Percentiles rank a stretch among this genome's conserved stretches.
Evolutionary conservation across 495 filamentous ascomycete genomes (phyloP).

Genomic region (Daldinia vernicosa): DNA sequence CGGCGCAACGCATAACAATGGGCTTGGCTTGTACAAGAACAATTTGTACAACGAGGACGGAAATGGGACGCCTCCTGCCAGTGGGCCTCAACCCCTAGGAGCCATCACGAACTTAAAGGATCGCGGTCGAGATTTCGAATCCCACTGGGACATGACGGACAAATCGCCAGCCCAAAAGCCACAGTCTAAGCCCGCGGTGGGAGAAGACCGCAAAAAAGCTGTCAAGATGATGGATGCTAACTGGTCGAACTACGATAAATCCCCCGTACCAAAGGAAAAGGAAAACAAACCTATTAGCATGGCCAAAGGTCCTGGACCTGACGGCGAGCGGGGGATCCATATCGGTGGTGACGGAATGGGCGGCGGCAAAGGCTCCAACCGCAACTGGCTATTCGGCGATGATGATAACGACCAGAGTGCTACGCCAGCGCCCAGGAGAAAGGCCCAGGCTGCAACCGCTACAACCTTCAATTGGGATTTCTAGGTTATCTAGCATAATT

Average conservation of each 20-base stretch:
- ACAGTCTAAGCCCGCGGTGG: constrained; percentile 43
- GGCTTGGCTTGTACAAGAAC: constrained; percentile 79
- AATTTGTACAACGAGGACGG: constrained; percentile 70
- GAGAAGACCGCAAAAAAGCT: constrained; percentile 65
- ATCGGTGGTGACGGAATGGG: constrained; percentile 80
- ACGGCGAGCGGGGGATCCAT: constrained; percentile 59
- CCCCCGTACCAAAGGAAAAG: constrained; percentile 64
- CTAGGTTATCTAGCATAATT: constrained; percentile 50
- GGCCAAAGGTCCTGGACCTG: constrained; percentile 42
- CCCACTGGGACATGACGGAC: constrained; percentile 76
- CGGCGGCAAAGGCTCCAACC: constrained; percentile 67
- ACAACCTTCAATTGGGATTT: constrained; percentile 65
- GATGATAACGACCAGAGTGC: constrained; percentile 53
- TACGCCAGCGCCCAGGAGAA: constrained; percentile 49
- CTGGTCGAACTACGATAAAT: constrained; percentile 70
- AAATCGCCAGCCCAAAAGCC: constrained; percentile 57
- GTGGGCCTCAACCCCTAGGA: constrained; percentile 55
- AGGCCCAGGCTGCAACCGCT: constrained; percentile 46
- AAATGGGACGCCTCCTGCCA: constrained; percentile 33
- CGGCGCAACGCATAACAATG: constrained; percentile 65
- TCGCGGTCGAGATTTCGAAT: constrained; percentile 75
- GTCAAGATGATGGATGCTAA: constrained; percentile 74
- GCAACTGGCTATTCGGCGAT: constrained; percentile 69
- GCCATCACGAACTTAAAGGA: constrained; percentile 72
- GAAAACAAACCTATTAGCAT: constrained; percentile 51